Evolutionary conservation across 257 asterid genomes (phyloP).

Genomic region (Plantago major): DNA sequence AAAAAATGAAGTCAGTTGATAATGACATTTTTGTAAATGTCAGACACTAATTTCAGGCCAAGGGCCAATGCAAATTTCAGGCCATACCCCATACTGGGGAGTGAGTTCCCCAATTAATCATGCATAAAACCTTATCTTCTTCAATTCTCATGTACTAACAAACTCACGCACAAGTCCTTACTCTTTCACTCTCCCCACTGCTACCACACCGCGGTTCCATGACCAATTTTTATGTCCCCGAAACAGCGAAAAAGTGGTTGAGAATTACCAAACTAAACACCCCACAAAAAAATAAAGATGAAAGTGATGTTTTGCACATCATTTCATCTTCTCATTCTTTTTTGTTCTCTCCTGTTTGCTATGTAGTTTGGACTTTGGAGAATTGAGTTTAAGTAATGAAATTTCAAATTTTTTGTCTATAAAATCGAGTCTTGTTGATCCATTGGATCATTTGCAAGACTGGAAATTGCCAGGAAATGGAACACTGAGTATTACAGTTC

Average conservation of each 20-base stretch:
- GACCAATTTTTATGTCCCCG: constrained; percentile 13
- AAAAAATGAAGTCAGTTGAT: constrained; percentile 26
- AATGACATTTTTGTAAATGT: constrained; percentile 14
- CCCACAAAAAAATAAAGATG: constrained; percentile 16
- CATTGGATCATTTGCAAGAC: constrained; percentile 38
- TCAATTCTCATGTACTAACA: constrained; percentile 16
- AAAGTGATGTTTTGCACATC: constrained; percentile 26
- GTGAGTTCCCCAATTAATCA: too few relatives aligned
- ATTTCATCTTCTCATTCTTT: constrained; percentile 23
- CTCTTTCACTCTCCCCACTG: constrained; percentile 14
- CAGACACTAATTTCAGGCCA: constrained; percentile 23
- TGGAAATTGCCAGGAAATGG: constrained; percentile 39
- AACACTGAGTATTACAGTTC: constrained; percentile 21
- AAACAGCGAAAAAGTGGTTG: constrained; percentile 16
- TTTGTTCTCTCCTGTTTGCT: constrained; percentile 17
- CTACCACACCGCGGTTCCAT: constrained; percentile 28
- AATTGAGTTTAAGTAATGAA: constrained; percentile 26
- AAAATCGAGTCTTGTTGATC: constrained; percentile 49
- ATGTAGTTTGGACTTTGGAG: constrained; percentile 18
- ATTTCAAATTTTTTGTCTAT: constrained; percentile 38
- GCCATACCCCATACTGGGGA: too few relatives aligned
- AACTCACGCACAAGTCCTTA: not conserved
- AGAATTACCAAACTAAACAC: constrained; percentile 19
- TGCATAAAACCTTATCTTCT: constrained; percentile 28
- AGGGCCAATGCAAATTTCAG: too few relatives aligned